Evolutionary conservation across 768 basidiomycete species (phyloP).

Genomic region (Serpula lacrymans): DNA sequence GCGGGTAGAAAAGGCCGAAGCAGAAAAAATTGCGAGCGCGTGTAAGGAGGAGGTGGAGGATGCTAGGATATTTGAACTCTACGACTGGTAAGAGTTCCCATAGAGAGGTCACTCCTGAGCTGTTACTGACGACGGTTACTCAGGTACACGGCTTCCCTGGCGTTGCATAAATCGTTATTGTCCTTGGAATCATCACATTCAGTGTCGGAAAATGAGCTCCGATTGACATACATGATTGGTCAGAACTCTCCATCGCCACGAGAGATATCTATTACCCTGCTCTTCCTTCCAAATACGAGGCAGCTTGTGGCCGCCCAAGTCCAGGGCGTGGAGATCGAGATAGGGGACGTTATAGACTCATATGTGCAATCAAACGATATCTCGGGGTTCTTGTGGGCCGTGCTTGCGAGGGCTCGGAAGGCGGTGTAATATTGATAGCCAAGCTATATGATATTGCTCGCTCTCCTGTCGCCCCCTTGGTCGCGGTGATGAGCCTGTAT

Average conservation of each 20-base stretch:
- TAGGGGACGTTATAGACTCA: slow-evolving; percentile 57
- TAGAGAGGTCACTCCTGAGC: not conserved
- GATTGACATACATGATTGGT: slow-evolving; percentile 59
- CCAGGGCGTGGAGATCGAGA: slow-evolving; percentile 47
- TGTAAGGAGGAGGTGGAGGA: slow-evolving; percentile 56
- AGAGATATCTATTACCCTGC: slow-evolving; percentile 49
- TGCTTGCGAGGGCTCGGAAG: slow-evolving; percentile 49
- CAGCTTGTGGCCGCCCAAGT: slow-evolving; percentile 60
- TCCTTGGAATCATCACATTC: slow-evolving; percentile 57
- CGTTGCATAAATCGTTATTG: slow-evolving; percentile 59
- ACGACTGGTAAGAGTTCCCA: slow-evolving; percentile 56
- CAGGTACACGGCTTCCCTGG: slow-evolving; percentile 72
- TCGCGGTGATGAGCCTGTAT: too few species aligned
- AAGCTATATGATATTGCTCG: too few species aligned
- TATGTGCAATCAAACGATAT: slow-evolving; percentile 65
- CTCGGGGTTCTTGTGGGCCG: slow-evolving; percentile 58
- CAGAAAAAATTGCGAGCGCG: slow-evolving; percentile 56
- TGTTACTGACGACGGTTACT: not conserved
- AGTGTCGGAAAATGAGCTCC: slow-evolving; percentile 74
- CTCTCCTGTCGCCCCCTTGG: too few species aligned
- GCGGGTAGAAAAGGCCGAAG: slow-evolving; percentile 59
- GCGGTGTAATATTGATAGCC: too few species aligned
- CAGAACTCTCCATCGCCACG: slow-evolving; percentile 23
- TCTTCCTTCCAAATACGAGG: slow-evolving; percentile 70
- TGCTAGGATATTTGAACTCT: slow-evolving; percentile 56